Evolutionary conservation across 768 basidiomycete species (phyloP).

Genomic region (Pleurotus tuoliensis): DNA sequence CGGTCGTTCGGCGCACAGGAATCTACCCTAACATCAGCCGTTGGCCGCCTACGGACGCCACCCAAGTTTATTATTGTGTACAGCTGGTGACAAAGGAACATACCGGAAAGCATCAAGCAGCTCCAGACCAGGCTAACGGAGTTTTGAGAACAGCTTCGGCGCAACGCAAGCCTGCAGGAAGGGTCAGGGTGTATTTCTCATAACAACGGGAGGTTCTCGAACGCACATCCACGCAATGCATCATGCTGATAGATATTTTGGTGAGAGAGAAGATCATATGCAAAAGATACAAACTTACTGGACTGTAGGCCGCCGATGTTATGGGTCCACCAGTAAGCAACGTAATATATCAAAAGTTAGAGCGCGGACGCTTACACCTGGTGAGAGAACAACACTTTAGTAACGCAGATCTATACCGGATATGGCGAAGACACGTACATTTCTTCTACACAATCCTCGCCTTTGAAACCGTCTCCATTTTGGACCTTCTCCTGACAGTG

Average conservation of each 20-base stretch:
- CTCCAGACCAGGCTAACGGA: conserved; percentile 36
- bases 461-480: conserved; percentile 78
- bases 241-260: conserved; percentile 51
- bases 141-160: conserved; percentile 80
- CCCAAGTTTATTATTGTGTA: neutral
- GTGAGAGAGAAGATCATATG: neutral
- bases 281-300: conserved; percentile 49
- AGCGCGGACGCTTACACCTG: conserved; percentile 27
- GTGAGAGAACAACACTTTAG: conserved; percentile 8
- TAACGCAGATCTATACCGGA: conserved; percentile 18
- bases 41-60: neutral
- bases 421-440: conserved; percentile 48
- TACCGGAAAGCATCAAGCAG: neutral
- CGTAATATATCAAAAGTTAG: neutral
- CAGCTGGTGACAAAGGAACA: neutral
- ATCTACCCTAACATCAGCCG: neutral
- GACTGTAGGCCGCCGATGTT: conserved; percentile 31
- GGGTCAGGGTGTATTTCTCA: too few relatives aligned
- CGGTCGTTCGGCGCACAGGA: neutral
- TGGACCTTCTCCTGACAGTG: conserved; percentile 89
- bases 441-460: conserved; percentile 93
- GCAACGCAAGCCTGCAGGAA: conserved; percentile 46
- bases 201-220: neutral
- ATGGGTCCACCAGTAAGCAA: conserved; percentile 10
- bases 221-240: conserved; percentile 90